Evolutionary conservation across 2,329 filamentous ascomycete species (phyloP).

Genomic region (Exophiala viscosa): DNA sequence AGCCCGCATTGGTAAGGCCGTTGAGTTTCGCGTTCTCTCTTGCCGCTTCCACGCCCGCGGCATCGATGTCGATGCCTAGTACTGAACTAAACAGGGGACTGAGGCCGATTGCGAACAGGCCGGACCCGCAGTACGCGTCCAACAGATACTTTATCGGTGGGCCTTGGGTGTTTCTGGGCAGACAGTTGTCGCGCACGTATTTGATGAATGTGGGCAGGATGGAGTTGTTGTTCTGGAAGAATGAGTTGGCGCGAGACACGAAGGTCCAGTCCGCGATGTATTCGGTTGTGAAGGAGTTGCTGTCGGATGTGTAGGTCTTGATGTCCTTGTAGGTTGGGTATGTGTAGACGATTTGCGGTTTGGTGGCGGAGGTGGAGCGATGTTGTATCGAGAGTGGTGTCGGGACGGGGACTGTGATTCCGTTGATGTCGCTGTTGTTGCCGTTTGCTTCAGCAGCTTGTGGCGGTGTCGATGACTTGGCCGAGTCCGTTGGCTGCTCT

Average conservation of each 20-base stretch:
- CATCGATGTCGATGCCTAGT: conserved; percentile 86
- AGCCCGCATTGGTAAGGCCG: conserved; percentile 69
- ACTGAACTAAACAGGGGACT: conserved; percentile 74
- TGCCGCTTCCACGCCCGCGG: conserved; percentile 73
- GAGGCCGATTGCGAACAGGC: conserved; percentile 93
- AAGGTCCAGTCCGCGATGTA: conserved; percentile 83
- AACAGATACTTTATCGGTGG: conserved; percentile 74
- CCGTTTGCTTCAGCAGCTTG: neutral
- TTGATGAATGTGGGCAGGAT: conserved; percentile 83
- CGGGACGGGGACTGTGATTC: conserved; percentile 2
- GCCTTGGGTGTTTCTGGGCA: conserved; percentile 39
- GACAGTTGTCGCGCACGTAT: conserved; percentile 77
- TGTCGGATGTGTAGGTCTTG: conserved; percentile 86
- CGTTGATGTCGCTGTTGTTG: neutral
- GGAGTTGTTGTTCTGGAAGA: conserved; percentile 99
- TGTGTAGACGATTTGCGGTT: conserved; percentile 53
- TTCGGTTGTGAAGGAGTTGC: conserved; percentile 77
- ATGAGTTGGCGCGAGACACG: conserved; percentile 85
- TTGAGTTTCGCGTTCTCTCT: conserved; percentile 75
- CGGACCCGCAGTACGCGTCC: conserved; percentile 95
- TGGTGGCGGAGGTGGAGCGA: conserved; percentile 37
- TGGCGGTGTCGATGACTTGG: neutral
- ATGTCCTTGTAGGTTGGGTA: conserved; percentile 64
- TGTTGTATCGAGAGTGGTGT: conserved; percentile 2
- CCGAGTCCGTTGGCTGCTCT: neutral